Percentiles rank a stretch among this genome's conserved stretches.
These are phyloP conservation scores for Pichia exigua DNA, from an alignment of 805 yeast genomes.

Conservation along the genomic window DNA sequence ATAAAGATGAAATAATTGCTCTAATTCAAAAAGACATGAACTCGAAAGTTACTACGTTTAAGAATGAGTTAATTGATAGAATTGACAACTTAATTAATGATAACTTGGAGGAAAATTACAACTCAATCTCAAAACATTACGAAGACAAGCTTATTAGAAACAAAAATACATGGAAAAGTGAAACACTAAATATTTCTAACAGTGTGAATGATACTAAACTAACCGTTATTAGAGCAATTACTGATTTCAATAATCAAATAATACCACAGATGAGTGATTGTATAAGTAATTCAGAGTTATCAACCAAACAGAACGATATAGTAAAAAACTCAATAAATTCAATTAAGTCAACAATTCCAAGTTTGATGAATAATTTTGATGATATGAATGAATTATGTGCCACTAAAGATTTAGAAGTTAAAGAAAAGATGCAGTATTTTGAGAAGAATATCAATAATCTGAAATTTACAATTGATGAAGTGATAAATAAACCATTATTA, in stretches of 20 bases:
- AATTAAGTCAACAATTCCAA: neutral
- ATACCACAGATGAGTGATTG: neutral
- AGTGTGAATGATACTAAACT: neutral
- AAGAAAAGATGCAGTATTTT: neutral
- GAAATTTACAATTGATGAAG: neutral
- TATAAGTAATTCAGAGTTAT: neutral
- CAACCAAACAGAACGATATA: neutral
- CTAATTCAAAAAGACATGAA: neutral
- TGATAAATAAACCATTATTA: neutral
- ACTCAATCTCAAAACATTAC: neutral
- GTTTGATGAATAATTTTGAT: neutral
- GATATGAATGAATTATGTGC: neutral
- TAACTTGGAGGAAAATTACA: neutral
- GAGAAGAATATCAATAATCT: neutral
- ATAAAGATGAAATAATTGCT: neutral
- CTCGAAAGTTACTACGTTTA: neutral
- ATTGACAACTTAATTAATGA: neutral
- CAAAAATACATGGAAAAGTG: neutral
- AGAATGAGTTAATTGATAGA: neutral
- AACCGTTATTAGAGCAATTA: neutral
- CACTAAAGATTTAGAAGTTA: slow-evolving; percentile 3
- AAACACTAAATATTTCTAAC: too few species aligned
- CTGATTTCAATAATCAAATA: neutral
- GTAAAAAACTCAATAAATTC: neutral
- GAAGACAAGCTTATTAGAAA: neutral